Base-by-base conservation (phyloP, 768 basidiomycete genomes). In the Phanerochaete carnosa region DNA sequence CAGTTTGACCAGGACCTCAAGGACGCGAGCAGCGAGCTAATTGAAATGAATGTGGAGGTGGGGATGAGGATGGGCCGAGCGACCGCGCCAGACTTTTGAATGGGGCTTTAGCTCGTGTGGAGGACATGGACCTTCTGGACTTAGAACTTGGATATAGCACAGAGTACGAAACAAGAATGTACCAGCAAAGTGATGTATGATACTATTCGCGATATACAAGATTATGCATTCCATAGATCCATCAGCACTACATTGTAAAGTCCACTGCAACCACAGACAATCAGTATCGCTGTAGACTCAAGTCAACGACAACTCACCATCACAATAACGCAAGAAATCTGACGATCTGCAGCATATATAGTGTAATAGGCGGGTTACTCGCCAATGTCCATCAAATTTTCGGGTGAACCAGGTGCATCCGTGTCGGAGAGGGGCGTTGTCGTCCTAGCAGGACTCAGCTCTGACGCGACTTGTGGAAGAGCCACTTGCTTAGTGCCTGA, bases 11-110 rank as follows among this genome's bases (percentile, higher is more conserved):
- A 35, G 32, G 57, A 50, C 46, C 33, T 58, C n/a, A 58, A 58
- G 33, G 57, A 50, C 16, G 46, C 47, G 46, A 58, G 46, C 46
- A 25, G 46, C 19, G 29, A 58, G 32, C 33, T 58, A 32, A 58
- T 58, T 19, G 57, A 58, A 25, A 58, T 58, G 57, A 47, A 58
- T n/a, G 57, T 58, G 1, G 57, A 58, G 12, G 47, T 58, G 13
- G 57, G 57, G 5, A 58, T 58, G 57, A 46, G 45, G 45, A 32
- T 49, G 23, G 57, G 57, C 8, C 33, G 23, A 4, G 30, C 57
- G 26, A 58, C 57, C n/a, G 26, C 39, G 13, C 57, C 57, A 13
- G 22, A 19, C 12, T 33, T 30, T 13, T 57, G 55, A 55, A 25
- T 25, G 47, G 28, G 8, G 8, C 45, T 15, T 6, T 8, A 8